Percentiles rank a stretch among this genome's conserved stretches.
Evolutionary conservation across 441 rosid species (phyloP).

Genomic region (Lagerstroemia fauriei): DNA sequence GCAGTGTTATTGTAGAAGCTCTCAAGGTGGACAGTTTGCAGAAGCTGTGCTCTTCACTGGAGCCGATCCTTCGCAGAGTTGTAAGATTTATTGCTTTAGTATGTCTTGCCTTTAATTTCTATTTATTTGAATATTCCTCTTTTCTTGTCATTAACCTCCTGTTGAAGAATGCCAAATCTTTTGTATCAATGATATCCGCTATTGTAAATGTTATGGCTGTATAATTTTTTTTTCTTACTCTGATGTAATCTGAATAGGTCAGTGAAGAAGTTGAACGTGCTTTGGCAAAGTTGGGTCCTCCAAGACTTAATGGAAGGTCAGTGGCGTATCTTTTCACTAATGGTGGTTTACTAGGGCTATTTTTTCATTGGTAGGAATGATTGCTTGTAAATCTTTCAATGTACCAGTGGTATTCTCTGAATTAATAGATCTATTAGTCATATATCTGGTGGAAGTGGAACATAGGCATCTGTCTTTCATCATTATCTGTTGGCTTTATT

Average conservation of each 20-base stretch:
- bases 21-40: constrained; percentile 92
- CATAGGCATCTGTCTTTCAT: neutral
- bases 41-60: constrained; percentile 95
- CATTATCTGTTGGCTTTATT: neutral
- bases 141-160: constrained; percentile 5
- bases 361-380: too few relatives aligned
- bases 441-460: neutral
- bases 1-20: constrained; percentile 97
- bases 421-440: neutral
- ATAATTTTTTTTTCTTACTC: constrained; percentile 5
- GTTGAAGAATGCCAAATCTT: neutral
- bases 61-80: constrained; percentile 95
- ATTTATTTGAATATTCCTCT: neutral
- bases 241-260: constrained; percentile 57
- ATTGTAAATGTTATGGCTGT: neutral
- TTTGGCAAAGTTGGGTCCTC: constrained; percentile 88
- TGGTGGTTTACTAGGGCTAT: neutral
- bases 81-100: constrained; percentile 48
- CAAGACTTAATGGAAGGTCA: constrained; percentile 82
- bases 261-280: constrained; percentile 99
- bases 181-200: neutral
- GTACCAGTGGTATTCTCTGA: neutral
- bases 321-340: neutral
- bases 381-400: neutral
- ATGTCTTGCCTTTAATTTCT: constrained; percentile 16